Conservation (phyloP, 139 green algal species). For the Yamagishiella unicocca region DNA sequence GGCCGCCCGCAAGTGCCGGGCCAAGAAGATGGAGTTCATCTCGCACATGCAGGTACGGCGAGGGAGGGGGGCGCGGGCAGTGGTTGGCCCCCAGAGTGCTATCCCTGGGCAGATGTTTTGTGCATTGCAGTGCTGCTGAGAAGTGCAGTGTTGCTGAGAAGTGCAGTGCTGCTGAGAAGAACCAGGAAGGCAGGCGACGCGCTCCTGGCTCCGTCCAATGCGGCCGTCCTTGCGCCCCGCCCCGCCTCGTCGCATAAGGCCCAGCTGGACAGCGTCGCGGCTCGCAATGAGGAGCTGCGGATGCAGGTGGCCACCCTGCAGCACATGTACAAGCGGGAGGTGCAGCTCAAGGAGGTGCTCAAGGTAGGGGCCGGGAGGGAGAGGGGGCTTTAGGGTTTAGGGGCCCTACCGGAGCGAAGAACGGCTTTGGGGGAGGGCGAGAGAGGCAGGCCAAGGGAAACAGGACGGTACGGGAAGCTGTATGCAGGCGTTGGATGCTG, state of each 20-base stretch:
- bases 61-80: too few relatives aligned
- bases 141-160: too few relatives aligned
- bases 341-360: constrained; percentile 39
- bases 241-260: neutral
- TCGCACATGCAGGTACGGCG: constrained; percentile 35
- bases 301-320: constrained; percentile 30
- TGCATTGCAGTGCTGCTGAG: too few relatives aligned
- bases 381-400: too few relatives aligned
- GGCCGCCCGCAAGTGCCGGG: constrained; percentile 53
- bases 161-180: too few relatives aligned
- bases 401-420: neutral
- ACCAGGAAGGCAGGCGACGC: too few relatives aligned
- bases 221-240: neutral
- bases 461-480: too few relatives aligned
- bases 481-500: too few relatives aligned
- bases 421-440: neutral
- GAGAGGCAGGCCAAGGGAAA: neutral
- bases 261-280: constrained; percentile 23
- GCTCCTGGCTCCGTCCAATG: neutral
- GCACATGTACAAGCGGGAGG: constrained; percentile 32
- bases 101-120: too few relatives aligned
- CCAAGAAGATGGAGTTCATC: constrained; percentile 51
- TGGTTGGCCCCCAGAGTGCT: too few relatives aligned
- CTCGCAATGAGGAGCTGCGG: constrained; percentile 13
- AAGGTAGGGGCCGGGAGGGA: too few relatives aligned